phyloP scores from a whole-genome alignment of 148 eudicot species.

The Talinum fruticosum region DNA sequence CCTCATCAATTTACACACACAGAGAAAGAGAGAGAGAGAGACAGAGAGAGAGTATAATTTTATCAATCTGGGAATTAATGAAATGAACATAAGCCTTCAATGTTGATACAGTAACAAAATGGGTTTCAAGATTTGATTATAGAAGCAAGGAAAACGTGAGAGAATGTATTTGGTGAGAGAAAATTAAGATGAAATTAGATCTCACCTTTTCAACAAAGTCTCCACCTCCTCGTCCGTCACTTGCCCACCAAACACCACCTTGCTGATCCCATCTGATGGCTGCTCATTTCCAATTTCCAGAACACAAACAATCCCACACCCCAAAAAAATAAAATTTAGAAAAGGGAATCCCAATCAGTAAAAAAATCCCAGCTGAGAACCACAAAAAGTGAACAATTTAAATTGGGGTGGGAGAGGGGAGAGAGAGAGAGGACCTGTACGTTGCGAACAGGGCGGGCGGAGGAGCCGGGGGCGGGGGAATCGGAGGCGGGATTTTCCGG shows the following conservation, averaged over 20 bases:
- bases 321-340: neutral
- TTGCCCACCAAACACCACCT: constrained; percentile 43
- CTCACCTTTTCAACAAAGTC: constrained; percentile 29
- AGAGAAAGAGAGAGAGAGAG: neutral
- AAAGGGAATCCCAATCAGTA: too few species aligned
- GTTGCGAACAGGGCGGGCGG: constrained; percentile 38
- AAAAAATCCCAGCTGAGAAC: neutral
- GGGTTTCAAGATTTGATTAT: neutral
- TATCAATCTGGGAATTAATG: neutral
- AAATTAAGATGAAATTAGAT: constrained; percentile 3
- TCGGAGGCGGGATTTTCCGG: constrained; percentile 51
- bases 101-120: neutral
- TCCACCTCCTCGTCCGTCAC: constrained; percentile 39
- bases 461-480: constrained; percentile 30
- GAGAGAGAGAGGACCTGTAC: constrained; percentile 18
- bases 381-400: neutral
- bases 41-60: neutral
- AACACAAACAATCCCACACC: neutral
- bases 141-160: constrained; percentile 20
- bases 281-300: constrained; percentile 13
- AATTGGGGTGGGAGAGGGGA: neutral
- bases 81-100: neutral
- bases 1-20: neutral
- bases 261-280: constrained; percentile 42
- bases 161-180: neutral